A percentile compares a stretch with the other conserved stretches of the same genome.
phyloP scores from a whole-genome alignment of 139 green algal genomes.

The Yamagishiella unicocca region DNA sequence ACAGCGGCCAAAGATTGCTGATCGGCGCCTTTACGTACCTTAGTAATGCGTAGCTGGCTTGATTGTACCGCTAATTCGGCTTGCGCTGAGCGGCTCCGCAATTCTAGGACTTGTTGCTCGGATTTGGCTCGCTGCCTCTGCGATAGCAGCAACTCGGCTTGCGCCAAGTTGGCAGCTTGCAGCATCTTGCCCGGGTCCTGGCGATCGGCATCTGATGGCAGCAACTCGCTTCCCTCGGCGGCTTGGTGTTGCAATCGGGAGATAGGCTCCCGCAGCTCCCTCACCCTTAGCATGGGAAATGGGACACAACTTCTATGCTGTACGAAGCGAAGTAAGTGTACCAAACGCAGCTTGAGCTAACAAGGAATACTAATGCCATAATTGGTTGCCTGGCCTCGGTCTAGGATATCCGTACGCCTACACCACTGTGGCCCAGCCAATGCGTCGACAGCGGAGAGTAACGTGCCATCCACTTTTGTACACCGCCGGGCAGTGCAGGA shows the following conservation, averaged over 20 bases:
- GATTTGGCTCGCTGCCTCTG: neutral
- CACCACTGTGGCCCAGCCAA: too few relatives aligned
- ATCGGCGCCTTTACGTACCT: constrained; percentile 20
- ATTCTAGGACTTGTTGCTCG: neutral
- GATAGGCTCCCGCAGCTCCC: neutral
- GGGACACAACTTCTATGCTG: too few relatives aligned
- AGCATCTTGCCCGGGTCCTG: neutral
- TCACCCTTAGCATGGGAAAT: too few relatives aligned
- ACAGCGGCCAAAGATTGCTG: neutral
- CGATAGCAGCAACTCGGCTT: neutral
- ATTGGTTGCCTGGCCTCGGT: too few relatives aligned
- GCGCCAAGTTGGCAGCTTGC: neutral
- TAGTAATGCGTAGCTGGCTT: constrained; percentile 34
- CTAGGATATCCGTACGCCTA: too few relatives aligned
- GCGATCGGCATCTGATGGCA: neutral
- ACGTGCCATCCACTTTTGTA: too few relatives aligned
- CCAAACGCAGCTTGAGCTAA: too few relatives aligned
- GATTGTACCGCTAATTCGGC: neutral
- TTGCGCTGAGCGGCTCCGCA: neutral
- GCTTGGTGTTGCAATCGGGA: neutral
- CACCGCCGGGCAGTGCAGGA: too few relatives aligned
- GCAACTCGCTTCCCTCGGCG: neutral
- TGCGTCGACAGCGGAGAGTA: too few relatives aligned
- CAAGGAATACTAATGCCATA: too few relatives aligned
- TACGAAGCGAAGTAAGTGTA: too few relatives aligned